phyloP scores from a whole-genome alignment of 305 asterid species.

The Fraxinus dipetala region DNA sequence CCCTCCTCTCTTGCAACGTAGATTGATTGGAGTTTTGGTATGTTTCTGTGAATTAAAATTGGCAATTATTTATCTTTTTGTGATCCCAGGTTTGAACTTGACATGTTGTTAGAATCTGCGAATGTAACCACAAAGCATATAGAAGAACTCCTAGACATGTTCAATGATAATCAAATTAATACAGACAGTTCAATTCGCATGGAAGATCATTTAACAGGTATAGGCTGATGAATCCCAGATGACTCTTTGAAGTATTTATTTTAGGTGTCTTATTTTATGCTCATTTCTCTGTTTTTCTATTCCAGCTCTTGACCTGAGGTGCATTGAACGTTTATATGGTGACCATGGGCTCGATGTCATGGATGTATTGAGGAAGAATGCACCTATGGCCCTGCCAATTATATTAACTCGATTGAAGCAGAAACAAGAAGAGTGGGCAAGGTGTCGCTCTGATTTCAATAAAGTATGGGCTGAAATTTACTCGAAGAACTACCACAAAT shows the following conservation, averaged over 20 bases:
- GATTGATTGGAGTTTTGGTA: constrained; percentile 21
- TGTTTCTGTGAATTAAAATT: constrained; percentile 9
- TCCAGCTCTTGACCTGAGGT: constrained; percentile 79
- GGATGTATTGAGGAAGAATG: constrained; percentile 90
- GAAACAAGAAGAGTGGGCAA: constrained; percentile 96
- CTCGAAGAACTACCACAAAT: constrained; percentile 90
- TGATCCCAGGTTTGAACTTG: constrained; percentile 90
- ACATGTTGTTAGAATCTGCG: constrained; percentile 93
- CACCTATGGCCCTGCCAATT: constrained; percentile 86
- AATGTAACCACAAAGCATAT: constrained; percentile 69
- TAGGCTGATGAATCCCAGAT: constrained; percentile 29
- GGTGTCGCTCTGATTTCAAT: constrained; percentile 92
- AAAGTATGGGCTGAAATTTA: constrained; percentile 98
- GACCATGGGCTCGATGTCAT: constrained; percentile 99
- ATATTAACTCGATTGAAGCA: constrained; percentile 91
- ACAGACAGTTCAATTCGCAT: constrained; percentile 53
- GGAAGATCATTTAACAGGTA: constrained; percentile 88
- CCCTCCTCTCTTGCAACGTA: constrained; percentile 19
- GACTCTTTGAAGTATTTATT: constrained; percentile 24
- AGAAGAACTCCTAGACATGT: constrained; percentile 73
- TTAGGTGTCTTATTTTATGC: constrained; percentile 27
- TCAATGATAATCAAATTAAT: constrained; percentile 50
- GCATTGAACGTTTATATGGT: constrained; percentile 97
- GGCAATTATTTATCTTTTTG: constrained; percentile 32
- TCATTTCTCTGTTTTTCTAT: constrained; percentile 29